Evolutionary conservation across 768 basidiomycete genomes (phyloP), one percentile per base, ranked within the genome.

Genomic region (Boletus edulis): DNA sequence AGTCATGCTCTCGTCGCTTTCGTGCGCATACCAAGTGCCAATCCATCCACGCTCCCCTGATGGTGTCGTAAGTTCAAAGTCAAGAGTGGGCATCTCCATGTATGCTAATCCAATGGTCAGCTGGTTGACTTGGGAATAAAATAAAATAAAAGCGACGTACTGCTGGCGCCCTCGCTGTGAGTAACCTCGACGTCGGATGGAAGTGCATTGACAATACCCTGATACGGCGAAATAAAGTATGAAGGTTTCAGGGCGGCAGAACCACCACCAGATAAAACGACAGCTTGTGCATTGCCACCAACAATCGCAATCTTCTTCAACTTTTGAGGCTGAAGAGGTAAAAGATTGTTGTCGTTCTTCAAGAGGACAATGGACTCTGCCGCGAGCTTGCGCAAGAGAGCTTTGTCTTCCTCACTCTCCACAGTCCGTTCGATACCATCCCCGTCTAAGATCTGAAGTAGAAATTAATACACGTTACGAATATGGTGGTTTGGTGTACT

Each of bases 181-280:
- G 78, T 78, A 17, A 90, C 74, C 60, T 87, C 76, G 2, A 84
- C 76, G 32, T 74, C 72, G 1, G 57, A 10, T 4, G 75, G 70
- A 20, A 90, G 72, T 0, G 82, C 86, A 14, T 78, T 75, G 17
- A 80, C 76, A 32, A 94, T 84, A 3, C 91, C 91, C 29, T 91
- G 82, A 66, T 83, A 91, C 0, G 92, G 91, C 6, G 82, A 83
- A 45, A 87, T 70, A 58, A 88, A 87, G 75, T 89, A 94, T 5
- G 84, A 84, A 1, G 89, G 76, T 62, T 89, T 87, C 50, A 93
- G 75, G 34, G 74, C 67, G 11, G 86, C 85, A 11, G 87, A 86
- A 34, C 89, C 89, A 35, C 90, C 89, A 24, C 90, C 91, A 18
- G 87, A 90, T 43, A 89, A 82, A 7, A 87, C 76, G 38, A 79